These are phyloP conservation scores for Acacia pycnantha DNA, from an alignment of 331 rosid species.

Conservation along the genomic window DNA sequence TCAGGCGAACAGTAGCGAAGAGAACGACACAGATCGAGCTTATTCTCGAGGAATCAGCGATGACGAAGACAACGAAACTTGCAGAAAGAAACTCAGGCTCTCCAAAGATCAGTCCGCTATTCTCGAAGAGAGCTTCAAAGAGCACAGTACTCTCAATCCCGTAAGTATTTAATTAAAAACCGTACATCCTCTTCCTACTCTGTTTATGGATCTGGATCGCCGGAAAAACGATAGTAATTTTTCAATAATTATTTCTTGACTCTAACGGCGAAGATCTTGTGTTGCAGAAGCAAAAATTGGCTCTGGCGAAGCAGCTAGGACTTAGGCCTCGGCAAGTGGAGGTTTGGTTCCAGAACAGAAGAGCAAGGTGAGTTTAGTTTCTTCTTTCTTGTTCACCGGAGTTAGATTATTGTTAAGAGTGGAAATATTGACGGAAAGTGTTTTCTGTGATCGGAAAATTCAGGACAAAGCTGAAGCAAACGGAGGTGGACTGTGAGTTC, in stretches of 20 bases:
- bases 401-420: not conserved
- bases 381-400: not conserved
- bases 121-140: constrained; percentile 94
- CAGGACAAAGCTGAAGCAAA: constrained; percentile 97
- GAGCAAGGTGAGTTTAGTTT: constrained; percentile 78
- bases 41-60: constrained; percentile 79
- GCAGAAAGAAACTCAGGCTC: constrained; percentile 86
- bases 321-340: constrained; percentile 93
- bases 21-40: constrained; percentile 62
- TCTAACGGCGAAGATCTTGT: not conserved
- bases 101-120: constrained; percentile 89
- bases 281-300: constrained; percentile 81
- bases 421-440: not conserved
- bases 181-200: not conserved
- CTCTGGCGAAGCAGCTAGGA: constrained; percentile 85
- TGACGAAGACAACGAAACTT: constrained; percentile 86
- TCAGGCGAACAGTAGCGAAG: constrained; percentile 45
- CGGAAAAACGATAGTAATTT: not conserved
- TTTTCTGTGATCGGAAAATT: not conserved
- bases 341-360: constrained; percentile 98
- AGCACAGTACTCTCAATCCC: constrained; percentile 96
- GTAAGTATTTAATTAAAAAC: constrained; percentile 40
- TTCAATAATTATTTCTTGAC: not conserved
- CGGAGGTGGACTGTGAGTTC: constrained; percentile 97
- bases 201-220: not conserved